These are phyloP conservation scores for Cubamyces sp. DNA, from an alignment of 768 basidiomycete genomes.

Conservation along the genomic window DNA sequence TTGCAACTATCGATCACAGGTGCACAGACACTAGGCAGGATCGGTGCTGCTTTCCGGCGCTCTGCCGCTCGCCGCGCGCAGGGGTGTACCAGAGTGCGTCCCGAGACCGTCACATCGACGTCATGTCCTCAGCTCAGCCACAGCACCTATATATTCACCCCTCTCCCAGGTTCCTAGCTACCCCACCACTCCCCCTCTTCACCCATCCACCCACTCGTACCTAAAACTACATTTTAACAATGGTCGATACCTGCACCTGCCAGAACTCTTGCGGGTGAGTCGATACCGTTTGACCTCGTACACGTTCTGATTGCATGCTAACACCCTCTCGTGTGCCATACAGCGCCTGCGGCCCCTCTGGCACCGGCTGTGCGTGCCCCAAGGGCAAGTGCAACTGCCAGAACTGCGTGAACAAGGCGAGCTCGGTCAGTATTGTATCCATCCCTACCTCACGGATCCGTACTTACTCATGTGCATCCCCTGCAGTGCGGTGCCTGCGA, in stretches of 20 bases:
- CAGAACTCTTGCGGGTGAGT: slow-evolving; percentile 35
- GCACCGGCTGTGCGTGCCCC: slow-evolving; percentile 38
- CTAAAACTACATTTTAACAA: slow-evolving; percentile 2
- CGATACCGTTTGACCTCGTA: background rate
- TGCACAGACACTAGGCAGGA: no score
- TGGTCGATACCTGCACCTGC: slow-evolving; percentile 37
- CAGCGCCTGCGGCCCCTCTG: slow-evolving; percentile 38
- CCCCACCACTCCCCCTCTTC: background rate
- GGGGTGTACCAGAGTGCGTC: background rate
- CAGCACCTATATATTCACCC: background rate
- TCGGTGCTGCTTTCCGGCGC: no score
- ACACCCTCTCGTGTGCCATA: background rate
- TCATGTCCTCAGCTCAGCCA: background rate
- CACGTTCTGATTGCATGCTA: background rate
- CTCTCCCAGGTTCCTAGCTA: background rate
- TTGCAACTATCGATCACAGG: no score
- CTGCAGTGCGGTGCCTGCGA: slow-evolving; percentile 16
- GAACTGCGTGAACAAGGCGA: slow-evolving; percentile 36
- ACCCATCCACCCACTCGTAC: background rate
- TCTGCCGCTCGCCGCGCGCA: background rate
- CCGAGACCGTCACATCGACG: background rate
- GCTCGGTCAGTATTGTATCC: slow-evolving; percentile 23
- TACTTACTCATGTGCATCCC: background rate
- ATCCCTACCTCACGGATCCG: background rate
- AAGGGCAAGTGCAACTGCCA: slow-evolving; percentile 38